phyloP scores from a whole-genome alignment of 495 filamentous ascomycete genomes.

The Aspergillus egyptiacus region DNA sequence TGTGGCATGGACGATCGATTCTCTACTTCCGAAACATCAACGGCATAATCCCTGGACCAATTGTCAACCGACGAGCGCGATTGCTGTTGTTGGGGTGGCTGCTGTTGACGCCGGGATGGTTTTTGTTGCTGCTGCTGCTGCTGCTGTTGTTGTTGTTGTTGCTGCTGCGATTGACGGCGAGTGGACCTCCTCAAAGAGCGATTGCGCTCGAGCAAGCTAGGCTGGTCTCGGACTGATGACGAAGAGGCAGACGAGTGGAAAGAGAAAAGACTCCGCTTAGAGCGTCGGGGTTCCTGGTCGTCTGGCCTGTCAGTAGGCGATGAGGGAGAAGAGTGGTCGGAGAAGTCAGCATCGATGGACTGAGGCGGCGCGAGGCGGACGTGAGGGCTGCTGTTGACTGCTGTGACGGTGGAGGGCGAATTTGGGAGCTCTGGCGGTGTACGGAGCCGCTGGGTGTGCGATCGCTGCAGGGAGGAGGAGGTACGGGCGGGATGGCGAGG shows the following conservation, averaged over 20 bases:
- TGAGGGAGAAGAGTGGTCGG: slow-evolving; percentile 18
- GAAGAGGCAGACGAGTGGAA: slow-evolving; percentile 15
- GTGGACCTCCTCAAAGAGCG: slow-evolving; percentile 16
- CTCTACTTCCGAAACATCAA: slow-evolving; percentile 13
- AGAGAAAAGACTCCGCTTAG: slow-evolving; percentile 21
- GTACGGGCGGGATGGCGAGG: slow-evolving; percentile 16
- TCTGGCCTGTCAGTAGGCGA: slow-evolving; percentile 12
- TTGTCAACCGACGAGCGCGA: slow-evolving; percentile 11
- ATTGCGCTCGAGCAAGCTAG: slow-evolving; percentile 15
- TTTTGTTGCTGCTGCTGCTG: slow-evolving; percentile 14
- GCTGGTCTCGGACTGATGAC: slow-evolving; percentile 12
- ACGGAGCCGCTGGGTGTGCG: slow-evolving; percentile 27
- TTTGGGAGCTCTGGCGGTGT: slow-evolving; percentile 11
- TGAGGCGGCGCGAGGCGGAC: slow-evolving; percentile 12
- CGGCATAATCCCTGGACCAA: slow-evolving; percentile 15
- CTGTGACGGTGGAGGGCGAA: slow-evolving; percentile 10
- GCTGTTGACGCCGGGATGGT: slow-evolving; percentile 11
- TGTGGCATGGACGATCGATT: slow-evolving; percentile 26
- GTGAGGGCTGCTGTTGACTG: slow-evolving; percentile 16
- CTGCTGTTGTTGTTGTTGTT: slow-evolving; percentile 5
- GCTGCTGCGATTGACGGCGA: slow-evolving; percentile 9
- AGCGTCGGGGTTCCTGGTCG: slow-evolving; percentile 17
- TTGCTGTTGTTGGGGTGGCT: not conserved
- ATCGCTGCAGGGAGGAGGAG: slow-evolving; percentile 23
- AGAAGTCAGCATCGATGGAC: slow-evolving; percentile 20